phyloP scores from a whole-genome alignment of 805 yeast genomes.

The Yarrowia alimentaria region DNA sequence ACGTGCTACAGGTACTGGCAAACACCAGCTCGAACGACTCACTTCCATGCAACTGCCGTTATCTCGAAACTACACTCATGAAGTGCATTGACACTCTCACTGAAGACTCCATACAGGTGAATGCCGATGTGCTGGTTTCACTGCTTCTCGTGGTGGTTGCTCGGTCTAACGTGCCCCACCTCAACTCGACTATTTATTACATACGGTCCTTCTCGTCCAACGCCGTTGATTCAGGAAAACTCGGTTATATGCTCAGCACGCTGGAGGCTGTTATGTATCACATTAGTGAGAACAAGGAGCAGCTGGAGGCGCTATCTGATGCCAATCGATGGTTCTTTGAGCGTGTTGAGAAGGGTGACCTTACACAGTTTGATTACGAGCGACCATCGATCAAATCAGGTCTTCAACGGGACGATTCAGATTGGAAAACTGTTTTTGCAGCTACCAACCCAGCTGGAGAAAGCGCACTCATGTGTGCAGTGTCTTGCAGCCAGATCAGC shows the following conservation, averaged over 20 bases:
- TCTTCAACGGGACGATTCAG: constrained; percentile 10
- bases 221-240: constrained; percentile 54
- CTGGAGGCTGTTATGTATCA: constrained; percentile 77
- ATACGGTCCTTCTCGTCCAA: constrained; percentile 57
- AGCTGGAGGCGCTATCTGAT: constrained; percentile 45
- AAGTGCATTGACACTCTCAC: constrained; percentile 8
- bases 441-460: constrained; percentile 60
- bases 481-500: constrained; percentile 48
- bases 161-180: constrained; percentile 55
- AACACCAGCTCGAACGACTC: constrained; percentile 18
- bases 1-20: constrained; percentile 46
- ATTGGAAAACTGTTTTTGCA: constrained; percentile 37
- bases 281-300: constrained; percentile 46
- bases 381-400: constrained; percentile 14
- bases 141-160: constrained; percentile 68
- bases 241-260: constrained; percentile 78
- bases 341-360: constrained; percentile 44
- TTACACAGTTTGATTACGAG: constrained; percentile 6
- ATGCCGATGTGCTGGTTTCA: constrained; percentile 80
- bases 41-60: constrained; percentile 8
- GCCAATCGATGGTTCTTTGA: constrained; percentile 57
- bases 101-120: constrained; percentile 41
- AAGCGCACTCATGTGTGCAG: constrained; percentile 64
- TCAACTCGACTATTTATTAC: constrained; percentile 65
- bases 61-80: constrained; percentile 14